Conservation (phyloP, 2,329 filamentous ascomycete species). For the Apiospora rasikravindrae region DNA sequence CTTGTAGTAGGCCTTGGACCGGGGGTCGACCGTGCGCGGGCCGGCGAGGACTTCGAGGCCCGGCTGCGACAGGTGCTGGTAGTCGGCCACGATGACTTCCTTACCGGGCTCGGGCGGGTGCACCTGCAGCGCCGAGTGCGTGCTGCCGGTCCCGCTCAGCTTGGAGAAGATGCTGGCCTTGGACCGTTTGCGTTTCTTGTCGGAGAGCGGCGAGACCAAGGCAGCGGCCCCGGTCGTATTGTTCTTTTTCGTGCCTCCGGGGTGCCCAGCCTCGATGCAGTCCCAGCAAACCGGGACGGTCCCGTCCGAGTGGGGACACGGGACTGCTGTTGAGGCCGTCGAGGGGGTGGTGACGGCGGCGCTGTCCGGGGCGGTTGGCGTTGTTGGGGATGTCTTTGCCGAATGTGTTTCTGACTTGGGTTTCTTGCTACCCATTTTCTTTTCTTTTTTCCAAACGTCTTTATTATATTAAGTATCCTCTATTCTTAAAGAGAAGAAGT, state of each 20-base stretch:
- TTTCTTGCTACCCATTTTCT: background rate
- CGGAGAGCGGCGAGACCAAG: background rate
- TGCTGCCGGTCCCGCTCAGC: background rate
- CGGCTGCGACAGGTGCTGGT: slow-evolving; percentile 13
- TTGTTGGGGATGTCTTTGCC: background rate
- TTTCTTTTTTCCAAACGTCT: background rate
- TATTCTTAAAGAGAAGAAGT: background rate
- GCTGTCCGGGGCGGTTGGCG: background rate
- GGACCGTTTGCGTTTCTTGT: background rate
- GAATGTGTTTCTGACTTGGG: background rate
- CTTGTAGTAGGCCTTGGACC: background rate
- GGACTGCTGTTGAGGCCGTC: background rate
- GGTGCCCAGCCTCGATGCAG: slow-evolving; percentile 18
- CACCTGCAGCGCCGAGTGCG: slow-evolving; percentile 2
- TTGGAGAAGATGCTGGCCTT: slow-evolving; percentile 16
- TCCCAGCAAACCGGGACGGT: slow-evolving; percentile 14
- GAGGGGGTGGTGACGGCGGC: background rate
- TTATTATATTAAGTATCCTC: background rate
- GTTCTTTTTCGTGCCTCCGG: background rate
- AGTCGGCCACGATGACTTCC: slow-evolving; percentile 18
- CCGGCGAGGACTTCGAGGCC: slow-evolving; percentile 17
- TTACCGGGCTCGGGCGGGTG: slow-evolving; percentile 16
- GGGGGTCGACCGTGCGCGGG: background rate
- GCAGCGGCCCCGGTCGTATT: background rate
- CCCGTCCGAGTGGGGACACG: slow-evolving; percentile 16